Evolutionary conservation across 805 yeast genomes (phyloP).

Genomic region (Saturnispora dispora): DNA sequence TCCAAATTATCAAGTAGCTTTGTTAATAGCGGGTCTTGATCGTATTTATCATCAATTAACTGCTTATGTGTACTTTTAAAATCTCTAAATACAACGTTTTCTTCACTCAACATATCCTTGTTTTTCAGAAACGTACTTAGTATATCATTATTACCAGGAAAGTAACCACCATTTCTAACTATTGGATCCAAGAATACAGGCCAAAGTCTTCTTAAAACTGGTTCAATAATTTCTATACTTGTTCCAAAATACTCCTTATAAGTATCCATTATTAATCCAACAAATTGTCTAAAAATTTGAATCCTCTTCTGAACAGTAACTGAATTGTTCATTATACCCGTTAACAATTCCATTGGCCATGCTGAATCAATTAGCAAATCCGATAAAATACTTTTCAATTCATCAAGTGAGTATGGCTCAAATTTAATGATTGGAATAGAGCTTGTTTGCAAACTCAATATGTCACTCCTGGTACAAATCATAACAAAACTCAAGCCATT

Average conservation of each 20-base stretch:
- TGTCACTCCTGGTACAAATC: slow-evolving; percentile 33
- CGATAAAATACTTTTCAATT: slow-evolving; percentile 31
- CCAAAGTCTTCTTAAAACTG: slow-evolving; percentile 24
- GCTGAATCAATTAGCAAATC: slow-evolving; percentile 10
- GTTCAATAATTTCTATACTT: slow-evolving; percentile 30
- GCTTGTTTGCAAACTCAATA: slow-evolving; percentile 30
- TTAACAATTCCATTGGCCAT: slow-evolving; percentile 10
- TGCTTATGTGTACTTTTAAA: slow-evolving; percentile 13
- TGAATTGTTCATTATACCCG: not conserved
- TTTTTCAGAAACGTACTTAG: slow-evolving; percentile 22
- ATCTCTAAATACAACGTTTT: slow-evolving; percentile 19
- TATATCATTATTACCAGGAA: slow-evolving; percentile 21
- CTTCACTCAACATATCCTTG: slow-evolving; percentile 19
- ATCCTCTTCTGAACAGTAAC: slow-evolving; percentile 12
- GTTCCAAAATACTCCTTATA: slow-evolving; percentile 38
- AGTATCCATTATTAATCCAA: slow-evolving; percentile 37
- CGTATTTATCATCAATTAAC: slow-evolving; percentile 7
- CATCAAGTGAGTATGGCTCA: slow-evolving; percentile 29
- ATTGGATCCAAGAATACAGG: slow-evolving; percentile 25
- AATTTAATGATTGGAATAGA: slow-evolving; percentile 35
- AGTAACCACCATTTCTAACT: slow-evolving; percentile 13
- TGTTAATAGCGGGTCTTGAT: slow-evolving; percentile 1
- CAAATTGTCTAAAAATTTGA: slow-evolving; percentile 24
- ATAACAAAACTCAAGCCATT: slow-evolving; percentile 31
- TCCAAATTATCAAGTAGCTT: slow-evolving; percentile 1